Base-by-base conservation (phyloP, 1,284 basidiomycete species). In the Sporisorium iseilematis-ciliati region DNA sequence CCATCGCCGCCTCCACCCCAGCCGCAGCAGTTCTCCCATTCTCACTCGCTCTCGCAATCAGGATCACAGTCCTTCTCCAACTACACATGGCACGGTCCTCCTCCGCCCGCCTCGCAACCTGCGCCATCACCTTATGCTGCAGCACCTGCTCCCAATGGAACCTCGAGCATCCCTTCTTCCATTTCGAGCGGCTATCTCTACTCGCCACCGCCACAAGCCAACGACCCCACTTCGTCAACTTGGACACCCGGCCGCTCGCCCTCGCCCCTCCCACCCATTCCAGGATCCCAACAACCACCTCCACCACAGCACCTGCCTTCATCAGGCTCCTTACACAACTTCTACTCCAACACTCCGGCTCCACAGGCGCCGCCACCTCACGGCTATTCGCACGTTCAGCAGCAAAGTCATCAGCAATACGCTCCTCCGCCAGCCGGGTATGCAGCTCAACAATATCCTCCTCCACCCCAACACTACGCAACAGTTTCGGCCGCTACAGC, bases 131-230 rank as follows among this genome's bases (percentile, higher is more conserved):
- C 65, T 38, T 68, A 68, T 29, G 65, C 35, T 11, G 33, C 49
- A 51, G 25, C 57, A 1, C 20, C 57, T 35, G 48, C 52, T 42
- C 20, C 54, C 2, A 66, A 55, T 18, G 64, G 51, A 14, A 62
- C 26, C 38, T 41, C 35, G 16, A n/a, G 35, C 3, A 46, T 66
- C 2, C n/a, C 57, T 31, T 23, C 54, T 20, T 65, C 65, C 11
- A 4, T 60, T n/a, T 64, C 65, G 23, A 74, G 61, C 25, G 66
- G 72, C 26, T 69, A 75, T 20, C 16, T 69, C 6, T 75, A 75
- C 38, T 58, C 72, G 7, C 50, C 60, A n/a, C 53, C 57, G 14
- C 56, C 63, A 2, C 54, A 29, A 11, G 55, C 23, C 18, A 21
- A 16, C 3, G 41, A 49, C 38, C 31, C 20, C 2, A 56, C 49